Evolutionary conservation across 2,329 filamentous ascomycete species (phyloP).

Genomic region (Cytospora schulzeri): DNA sequence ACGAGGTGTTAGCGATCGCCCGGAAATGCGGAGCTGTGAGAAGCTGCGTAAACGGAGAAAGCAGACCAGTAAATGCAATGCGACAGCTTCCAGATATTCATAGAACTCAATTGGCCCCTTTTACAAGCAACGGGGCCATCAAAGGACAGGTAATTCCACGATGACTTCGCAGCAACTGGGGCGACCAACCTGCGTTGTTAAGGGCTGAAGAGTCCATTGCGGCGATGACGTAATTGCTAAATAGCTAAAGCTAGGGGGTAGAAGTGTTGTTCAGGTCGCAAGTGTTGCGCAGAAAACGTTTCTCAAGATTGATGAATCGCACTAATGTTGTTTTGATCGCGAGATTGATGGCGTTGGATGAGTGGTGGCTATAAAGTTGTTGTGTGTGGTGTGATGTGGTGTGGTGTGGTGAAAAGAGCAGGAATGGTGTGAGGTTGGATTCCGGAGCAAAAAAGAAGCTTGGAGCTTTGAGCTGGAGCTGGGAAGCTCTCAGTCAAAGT

Average conservation of each 20-base stretch:
- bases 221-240: slow-evolving; percentile 28
- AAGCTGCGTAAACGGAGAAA: slow-evolving; percentile 9
- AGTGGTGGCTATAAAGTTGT: slow-evolving; percentile 1
- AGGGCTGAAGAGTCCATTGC: slow-evolving; percentile 27
- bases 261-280: slow-evolving; percentile 14
- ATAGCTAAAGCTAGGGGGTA: slow-evolving; percentile 4
- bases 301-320: slow-evolving; percentile 3
- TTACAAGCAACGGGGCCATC: neutral
- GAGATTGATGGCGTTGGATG: slow-evolving; percentile 7
- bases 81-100: slow-evolving; percentile 1
- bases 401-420: slow-evolving; percentile 9
- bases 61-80: slow-evolving; percentile 1
- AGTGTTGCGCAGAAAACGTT: slow-evolving; percentile 16
- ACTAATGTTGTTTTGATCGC: neutral
- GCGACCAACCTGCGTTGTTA: slow-evolving; percentile 27
- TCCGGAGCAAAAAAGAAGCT: slow-evolving; percentile 1
- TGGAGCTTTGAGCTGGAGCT: neutral
- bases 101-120: slow-evolving; percentile 13
- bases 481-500: no score
- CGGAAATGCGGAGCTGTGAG: slow-evolving; percentile 3
- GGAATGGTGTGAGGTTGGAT: slow-evolving; percentile 16
- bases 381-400: slow-evolving; percentile 12
- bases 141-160: neutral
- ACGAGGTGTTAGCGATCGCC: slow-evolving; percentile 19
- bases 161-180: slow-evolving; percentile 6